Percentiles rank a stretch among this genome's conserved stretches.
Evolutionary conservation across 495 filamentous ascomycete genomes (phyloP).

Genomic region (Aspergillus leporis): DNA sequence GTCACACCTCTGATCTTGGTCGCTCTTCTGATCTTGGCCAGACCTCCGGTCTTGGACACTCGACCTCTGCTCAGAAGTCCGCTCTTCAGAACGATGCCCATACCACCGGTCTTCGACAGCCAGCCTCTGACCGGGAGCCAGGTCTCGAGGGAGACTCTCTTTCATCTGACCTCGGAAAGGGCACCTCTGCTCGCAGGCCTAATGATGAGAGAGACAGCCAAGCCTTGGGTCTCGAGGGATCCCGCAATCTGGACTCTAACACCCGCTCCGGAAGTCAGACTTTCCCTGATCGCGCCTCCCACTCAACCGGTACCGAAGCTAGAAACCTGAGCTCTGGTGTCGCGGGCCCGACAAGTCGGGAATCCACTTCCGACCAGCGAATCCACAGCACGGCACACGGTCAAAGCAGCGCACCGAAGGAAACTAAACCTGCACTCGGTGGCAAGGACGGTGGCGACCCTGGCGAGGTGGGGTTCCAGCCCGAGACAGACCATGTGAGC

Average conservation of each 20-base stretch:
- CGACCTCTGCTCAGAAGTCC: background rate
- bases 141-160: background rate
- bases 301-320: background rate
- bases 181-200: background rate
- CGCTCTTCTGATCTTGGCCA: background rate
- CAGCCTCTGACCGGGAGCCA: background rate
- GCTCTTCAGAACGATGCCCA: background rate
- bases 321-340: background rate
- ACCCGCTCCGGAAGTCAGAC: background rate
- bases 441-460: background rate
- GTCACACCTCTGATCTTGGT: no score
- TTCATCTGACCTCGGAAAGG: background rate
- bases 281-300: background rate
- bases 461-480: background rate
- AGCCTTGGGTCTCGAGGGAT: background rate
- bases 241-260: background rate
- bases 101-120: background rate
- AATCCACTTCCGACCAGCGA: background rate
- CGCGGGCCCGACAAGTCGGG: background rate
- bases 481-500: slow-evolving; percentile 24
- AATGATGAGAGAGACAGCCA: background rate
- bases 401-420: background rate
- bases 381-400: background rate
- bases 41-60: background rate
- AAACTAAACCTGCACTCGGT: background rate